These are phyloP conservation scores for Pyrenochaeta sp. DNA, from an alignment of 2,329 filamentous ascomycete species.

Conservation along the genomic window DNA sequence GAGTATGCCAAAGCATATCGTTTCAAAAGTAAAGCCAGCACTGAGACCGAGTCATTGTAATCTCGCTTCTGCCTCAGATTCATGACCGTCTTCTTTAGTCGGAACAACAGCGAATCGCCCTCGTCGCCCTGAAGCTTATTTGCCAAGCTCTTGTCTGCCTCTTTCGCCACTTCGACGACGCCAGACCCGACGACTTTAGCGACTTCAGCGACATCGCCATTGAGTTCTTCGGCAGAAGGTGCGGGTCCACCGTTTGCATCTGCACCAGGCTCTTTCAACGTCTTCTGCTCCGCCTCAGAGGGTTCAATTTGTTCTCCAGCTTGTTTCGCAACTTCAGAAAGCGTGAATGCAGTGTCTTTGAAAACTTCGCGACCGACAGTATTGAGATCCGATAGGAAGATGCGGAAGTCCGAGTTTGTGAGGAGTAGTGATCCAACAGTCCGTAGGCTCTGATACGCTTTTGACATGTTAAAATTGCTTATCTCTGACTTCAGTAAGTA, in stretches of 20 bases:
- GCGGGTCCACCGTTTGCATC: slow-evolving; percentile 61
- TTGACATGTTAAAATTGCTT: slow-evolving; percentile 25
- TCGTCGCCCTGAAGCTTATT: slow-evolving; percentile 78
- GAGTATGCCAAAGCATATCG: slow-evolving; percentile 83
- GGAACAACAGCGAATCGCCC: slow-evolving; percentile 74
- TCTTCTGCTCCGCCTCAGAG: slow-evolving; percentile 66
- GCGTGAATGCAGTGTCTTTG: slow-evolving; percentile 80
- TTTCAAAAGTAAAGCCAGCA: slow-evolving; percentile 76
- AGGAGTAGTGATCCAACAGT: slow-evolving; percentile 86
- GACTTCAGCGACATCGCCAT: slow-evolving; percentile 55
- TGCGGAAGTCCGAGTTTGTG: slow-evolving; percentile 88
- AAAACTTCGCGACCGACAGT: slow-evolving; percentile 85
- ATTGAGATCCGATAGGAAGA: slow-evolving; percentile 82
- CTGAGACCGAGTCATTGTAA: slow-evolving; percentile 87
- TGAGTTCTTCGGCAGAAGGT: slow-evolving; percentile 69
- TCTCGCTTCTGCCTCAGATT: slow-evolving; percentile 79
- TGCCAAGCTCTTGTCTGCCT: slow-evolving; percentile 73
- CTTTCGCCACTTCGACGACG: slow-evolving; percentile 57
- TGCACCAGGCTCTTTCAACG: slow-evolving; percentile 60
- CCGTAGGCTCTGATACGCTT: slow-evolving; percentile 81
- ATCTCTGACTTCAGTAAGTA: slow-evolving; percentile 4
- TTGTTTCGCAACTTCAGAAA: slow-evolving; percentile 78
- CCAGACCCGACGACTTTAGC: slow-evolving; percentile 57
- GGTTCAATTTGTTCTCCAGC: slow-evolving; percentile 78
- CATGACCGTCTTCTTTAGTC: slow-evolving; percentile 78